Conservation (phyloP, 805 yeast species). For the Lachancea quebecensis region DNA sequence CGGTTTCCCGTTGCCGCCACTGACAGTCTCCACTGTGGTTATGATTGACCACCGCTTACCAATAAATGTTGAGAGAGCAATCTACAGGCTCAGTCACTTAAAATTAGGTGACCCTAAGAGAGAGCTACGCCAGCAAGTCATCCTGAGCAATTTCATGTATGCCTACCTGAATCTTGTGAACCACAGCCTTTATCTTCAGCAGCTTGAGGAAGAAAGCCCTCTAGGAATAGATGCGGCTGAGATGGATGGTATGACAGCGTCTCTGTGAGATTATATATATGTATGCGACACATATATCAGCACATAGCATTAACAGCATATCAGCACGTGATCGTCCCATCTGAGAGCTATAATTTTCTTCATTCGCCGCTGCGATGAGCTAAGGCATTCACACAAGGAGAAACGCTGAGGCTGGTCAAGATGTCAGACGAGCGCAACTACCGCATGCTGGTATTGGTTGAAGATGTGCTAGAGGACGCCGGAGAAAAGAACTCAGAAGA, state of each 20-base stretch:
- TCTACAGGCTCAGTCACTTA: slow-evolving; percentile 84
- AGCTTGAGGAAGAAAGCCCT: slow-evolving; percentile 35
- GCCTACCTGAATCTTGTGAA: slow-evolving; percentile 92
- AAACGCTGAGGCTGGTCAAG: background rate
- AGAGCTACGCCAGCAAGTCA: slow-evolving; percentile 84
- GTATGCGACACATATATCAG: background rate
- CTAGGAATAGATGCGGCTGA: background rate
- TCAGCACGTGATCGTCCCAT: background rate
- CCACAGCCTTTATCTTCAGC: slow-evolving; percentile 77
- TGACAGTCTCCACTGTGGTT: slow-evolving; percentile 65
- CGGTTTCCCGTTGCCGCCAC: slow-evolving; percentile 81
- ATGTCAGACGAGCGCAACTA: slow-evolving; percentile 21
- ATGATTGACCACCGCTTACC: slow-evolving; percentile 87
- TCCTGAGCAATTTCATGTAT: slow-evolving; percentile 94
- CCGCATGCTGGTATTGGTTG: slow-evolving; percentile 28
- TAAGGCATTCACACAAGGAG: background rate
- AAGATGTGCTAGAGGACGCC: slow-evolving; percentile 15
- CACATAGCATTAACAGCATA: background rate
- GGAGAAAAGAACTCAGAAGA: slow-evolving; percentile 1
- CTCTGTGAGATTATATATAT: no score
- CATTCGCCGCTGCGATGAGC: background rate
- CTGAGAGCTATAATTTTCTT: background rate
- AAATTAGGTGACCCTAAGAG: slow-evolving; percentile 92
- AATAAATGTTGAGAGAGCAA: slow-evolving; percentile 91
- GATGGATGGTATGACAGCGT: no score